phyloP scores from a whole-genome alignment of 2,329 filamentous ascomycete species.

The Dendrostoma leiphaemia region DNA sequence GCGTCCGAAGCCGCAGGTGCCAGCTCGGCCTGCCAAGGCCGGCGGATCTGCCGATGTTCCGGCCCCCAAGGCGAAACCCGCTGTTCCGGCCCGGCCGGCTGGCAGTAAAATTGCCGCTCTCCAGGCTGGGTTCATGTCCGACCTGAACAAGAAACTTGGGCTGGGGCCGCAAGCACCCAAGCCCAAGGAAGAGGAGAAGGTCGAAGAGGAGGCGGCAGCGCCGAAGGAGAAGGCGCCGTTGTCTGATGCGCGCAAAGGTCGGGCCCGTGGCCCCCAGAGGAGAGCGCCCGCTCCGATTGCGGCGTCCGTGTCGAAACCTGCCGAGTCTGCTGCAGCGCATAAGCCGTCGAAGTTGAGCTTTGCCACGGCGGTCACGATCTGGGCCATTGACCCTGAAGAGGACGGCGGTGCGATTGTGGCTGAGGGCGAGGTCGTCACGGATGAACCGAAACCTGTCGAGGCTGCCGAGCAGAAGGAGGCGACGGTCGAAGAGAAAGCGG shows the following conservation, averaged over 20 bases:
- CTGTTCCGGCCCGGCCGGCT: slow-evolving; percentile 73
- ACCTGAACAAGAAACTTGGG: slow-evolving; percentile 85
- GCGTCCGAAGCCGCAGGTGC: slow-evolving; percentile 59
- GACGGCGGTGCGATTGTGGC: slow-evolving; percentile 39
- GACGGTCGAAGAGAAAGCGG: not conserved
- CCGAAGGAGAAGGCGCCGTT: slow-evolving; percentile 75
- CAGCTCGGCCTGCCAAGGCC: slow-evolving; percentile 60
- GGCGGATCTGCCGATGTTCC: slow-evolving; percentile 41
- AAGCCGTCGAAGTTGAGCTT: slow-evolving; percentile 44
- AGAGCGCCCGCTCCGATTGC: slow-evolving; percentile 35
- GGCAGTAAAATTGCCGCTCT: slow-evolving; percentile 88
- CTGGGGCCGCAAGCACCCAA: slow-evolving; percentile 73
- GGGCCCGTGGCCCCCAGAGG: slow-evolving; percentile 79
- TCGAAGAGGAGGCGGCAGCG: slow-evolving; percentile 53
- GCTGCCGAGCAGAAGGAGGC: not conserved
- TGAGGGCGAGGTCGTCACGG: not conserved
- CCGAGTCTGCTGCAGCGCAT: slow-evolving; percentile 25
- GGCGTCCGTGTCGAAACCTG: slow-evolving; percentile 30
- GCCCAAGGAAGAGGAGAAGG: slow-evolving; percentile 58
- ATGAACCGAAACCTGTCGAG: slow-evolving; percentile 12
- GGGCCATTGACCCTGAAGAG: slow-evolving; percentile 51
- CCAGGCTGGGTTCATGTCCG: slow-evolving; percentile 88
- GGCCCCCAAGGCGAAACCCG: slow-evolving; percentile 72
- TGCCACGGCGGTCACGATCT: slow-evolving; percentile 46
- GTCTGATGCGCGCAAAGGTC: slow-evolving; percentile 82